These are phyloP conservation scores for Chloranthus sessilifolius DNA, from an alignment of 164 flowering plant species.

Conservation along the genomic window DNA sequence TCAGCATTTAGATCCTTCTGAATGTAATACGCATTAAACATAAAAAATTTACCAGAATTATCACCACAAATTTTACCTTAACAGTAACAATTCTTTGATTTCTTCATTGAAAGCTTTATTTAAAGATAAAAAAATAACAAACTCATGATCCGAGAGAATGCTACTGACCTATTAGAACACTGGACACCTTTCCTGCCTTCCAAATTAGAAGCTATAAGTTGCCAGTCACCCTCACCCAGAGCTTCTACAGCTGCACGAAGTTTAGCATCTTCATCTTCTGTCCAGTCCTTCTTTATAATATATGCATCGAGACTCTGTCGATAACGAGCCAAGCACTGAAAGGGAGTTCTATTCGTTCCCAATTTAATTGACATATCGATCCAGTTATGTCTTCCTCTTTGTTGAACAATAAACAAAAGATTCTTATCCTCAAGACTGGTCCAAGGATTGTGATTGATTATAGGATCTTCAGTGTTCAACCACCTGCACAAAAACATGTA, in stretches of 20 bases:
- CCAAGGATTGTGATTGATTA: slow-evolving; percentile 66
- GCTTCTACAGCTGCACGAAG: slow-evolving; percentile 60
- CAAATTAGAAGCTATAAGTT: slow-evolving; percentile 58
- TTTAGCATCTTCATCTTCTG: slow-evolving; percentile 66
- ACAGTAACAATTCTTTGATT: too few species aligned
- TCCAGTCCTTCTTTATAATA: slow-evolving; percentile 69
- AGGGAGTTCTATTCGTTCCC: slow-evolving; percentile 73
- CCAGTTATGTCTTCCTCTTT: slow-evolving; percentile 60
- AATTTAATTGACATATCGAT: slow-evolving; percentile 48
- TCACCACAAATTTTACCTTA: too few species aligned
- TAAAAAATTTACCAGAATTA: too few species aligned
- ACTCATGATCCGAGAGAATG: too few species aligned
- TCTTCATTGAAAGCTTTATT: too few species aligned
- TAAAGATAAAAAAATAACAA: too few species aligned
- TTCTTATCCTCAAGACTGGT: slow-evolving; percentile 56
- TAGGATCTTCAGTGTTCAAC: slow-evolving; percentile 80
- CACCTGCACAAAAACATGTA: slow-evolving; percentile 63
- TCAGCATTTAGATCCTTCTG: too few species aligned
- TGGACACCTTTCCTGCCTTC: slow-evolving; percentile 77
- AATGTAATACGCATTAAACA: too few species aligned
- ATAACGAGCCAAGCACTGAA: slow-evolving; percentile 69
- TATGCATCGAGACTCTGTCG: slow-evolving; percentile 75
- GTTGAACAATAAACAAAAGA: slow-evolving; percentile 42
- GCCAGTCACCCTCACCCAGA: slow-evolving; percentile 77
- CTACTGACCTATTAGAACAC: slow-evolving; percentile 91